Evolutionary conservation across 495 filamentous ascomycete species (phyloP), one percentile per base, ranked within the genome.

Genomic region (Ascodesmis nigricans): DNA sequence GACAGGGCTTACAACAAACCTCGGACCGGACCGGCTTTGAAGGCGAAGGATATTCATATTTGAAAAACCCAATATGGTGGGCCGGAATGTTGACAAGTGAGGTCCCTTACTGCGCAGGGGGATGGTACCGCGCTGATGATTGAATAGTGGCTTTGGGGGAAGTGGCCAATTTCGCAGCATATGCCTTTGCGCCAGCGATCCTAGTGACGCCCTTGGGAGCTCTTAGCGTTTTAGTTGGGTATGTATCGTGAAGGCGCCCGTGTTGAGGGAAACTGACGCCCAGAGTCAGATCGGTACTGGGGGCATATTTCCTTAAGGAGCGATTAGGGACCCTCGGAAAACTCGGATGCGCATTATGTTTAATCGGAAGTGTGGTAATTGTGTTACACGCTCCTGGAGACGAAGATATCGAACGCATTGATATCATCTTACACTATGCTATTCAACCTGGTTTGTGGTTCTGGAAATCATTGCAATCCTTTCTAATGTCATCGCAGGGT

Each of bases 161-260:
- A 57, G 63, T 87, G 31, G 81, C 77, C 53, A 97, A 97, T 53
- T 97, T 97, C 53, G 81, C 82, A 17, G 87, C 87, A 37, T 97
- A 97, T 54, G 87, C 87, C 1, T 97, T 93, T 57, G 87, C 87
- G 40, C 87, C 87, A 23, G 87, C 87, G 3, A 97, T 97, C 53
- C 63, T 97, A 35, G 87, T 97, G 21, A 97, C 87, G 3, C 87
- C 87, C 9, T 57, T 97, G 22, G 87, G 87, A 24, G 87, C 87
- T 25, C 60, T 97, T 38, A 80, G 79, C 47, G 87, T 97, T 33
- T 58, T 97, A 48, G 91, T 97, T 50, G 90, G 84, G 70, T 75
- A 55, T 30, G 35, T 17, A 20, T 5, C 33, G 23, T 33, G 5
- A 8, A 30, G 58, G 14, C 13, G 10, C 23, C 16, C 13, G 11